Evolutionary conservation across 805 yeast species (phyloP).

Genomic region (Wickerhamiella kurtzmanii): DNA sequence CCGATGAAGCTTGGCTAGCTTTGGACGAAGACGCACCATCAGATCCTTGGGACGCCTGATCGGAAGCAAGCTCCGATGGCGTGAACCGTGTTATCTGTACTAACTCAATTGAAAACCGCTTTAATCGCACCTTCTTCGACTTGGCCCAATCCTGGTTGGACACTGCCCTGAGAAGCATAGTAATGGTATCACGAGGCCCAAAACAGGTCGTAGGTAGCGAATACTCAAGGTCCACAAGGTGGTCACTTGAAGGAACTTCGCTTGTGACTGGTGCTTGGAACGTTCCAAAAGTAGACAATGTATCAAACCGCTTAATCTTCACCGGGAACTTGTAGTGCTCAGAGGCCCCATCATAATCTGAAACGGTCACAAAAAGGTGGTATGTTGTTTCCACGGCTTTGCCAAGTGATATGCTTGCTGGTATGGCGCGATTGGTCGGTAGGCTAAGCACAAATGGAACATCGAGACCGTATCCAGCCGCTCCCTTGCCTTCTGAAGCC

Average conservation of each 20-base stretch:
- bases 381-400: constrained; percentile 25
- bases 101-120: constrained; percentile 25
- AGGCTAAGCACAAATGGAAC: constrained; percentile 29
- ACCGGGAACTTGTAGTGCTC: constrained; percentile 24
- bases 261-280: constrained; percentile 22
- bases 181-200: constrained; percentile 29
- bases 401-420: constrained; percentile 25
- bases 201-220: constrained; percentile 25
- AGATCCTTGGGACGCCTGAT: too few relatives aligned
- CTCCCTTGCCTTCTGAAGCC: constrained; percentile 4
- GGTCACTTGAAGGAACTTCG: constrained; percentile 23
- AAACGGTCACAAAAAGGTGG: constrained; percentile 24
- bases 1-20: too few relatives aligned
- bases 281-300: constrained; percentile 28
- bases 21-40: too few relatives aligned
- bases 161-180: constrained; percentile 21
- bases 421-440: constrained; percentile 24
- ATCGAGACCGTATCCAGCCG: constrained; percentile 24
- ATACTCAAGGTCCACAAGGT: constrained; percentile 25
- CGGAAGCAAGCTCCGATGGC: background rate
- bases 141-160: constrained; percentile 29
- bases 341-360: constrained; percentile 1
- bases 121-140: constrained; percentile 27
- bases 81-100: constrained; percentile 22
- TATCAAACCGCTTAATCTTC: constrained; percentile 27